Evolutionary conservation across 257 asterid species (phyloP), one percentile per base, ranked within the genome.

Genomic region (Solanum medicagineum): DNA sequence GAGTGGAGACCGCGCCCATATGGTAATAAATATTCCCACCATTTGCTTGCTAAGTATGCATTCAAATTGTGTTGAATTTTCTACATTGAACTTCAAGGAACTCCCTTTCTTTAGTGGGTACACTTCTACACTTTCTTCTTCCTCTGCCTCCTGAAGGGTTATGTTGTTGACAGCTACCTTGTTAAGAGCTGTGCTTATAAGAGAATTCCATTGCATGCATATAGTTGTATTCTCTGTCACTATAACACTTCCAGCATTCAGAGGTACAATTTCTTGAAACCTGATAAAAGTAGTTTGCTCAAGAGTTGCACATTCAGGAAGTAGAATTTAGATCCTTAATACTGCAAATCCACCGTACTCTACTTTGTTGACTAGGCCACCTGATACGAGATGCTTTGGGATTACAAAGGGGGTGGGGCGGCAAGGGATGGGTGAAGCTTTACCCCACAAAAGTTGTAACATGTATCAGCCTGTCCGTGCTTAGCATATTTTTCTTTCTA

Each of bases 241-340:
- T 59, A 93, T 84, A 85, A 93, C 88, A 51, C 88, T 93, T 84
- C 93, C 93, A 17, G 93, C 92, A 73, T 88, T 91, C 80, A 93
- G 93, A 60, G 96, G 94, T 86, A 93, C 94, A 59, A 93, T 89
- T 90, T 93, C 96, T 86, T 93, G 96, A 87, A 93, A 93, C 93
- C 96, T 93, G 93, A 69, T 63, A 87, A 79, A 13, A 88, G 62
- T 77, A 24, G 26, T 77, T 77, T 77, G 65, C 26, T 77, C 62
- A 77, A 26, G 26, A 53, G 16, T 24, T 26, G 47, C 26, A 51
- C 45, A 29, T 53, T 77, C 15, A 8, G 26, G 10, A 51, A 51
- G 45, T 77, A 77, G 45, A 77, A 26, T 26, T 49, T 77, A 26
- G 63, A 77, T 47, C 63, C 40, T 14, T 26, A 75, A 26, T 26